A percentile compares a stretch with the other conserved stretches of the same genome.
These are phyloP conservation scores for Monosporascus sp. DNA, from an alignment of 2,329 filamentous ascomycete genomes.

Conservation along the genomic window DNA sequence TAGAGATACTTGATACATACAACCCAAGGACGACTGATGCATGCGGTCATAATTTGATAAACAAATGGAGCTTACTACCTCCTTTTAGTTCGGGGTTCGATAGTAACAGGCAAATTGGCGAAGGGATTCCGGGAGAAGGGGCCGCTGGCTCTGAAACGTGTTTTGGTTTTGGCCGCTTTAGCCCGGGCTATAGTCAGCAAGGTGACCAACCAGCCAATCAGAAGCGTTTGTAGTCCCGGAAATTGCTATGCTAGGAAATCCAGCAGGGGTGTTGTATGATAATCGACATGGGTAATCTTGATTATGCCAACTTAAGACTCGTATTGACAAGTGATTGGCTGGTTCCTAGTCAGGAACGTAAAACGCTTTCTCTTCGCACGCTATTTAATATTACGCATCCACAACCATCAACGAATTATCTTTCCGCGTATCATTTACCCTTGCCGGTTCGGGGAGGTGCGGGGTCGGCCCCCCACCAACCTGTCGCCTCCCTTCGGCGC, in stretches of 20 bases:
- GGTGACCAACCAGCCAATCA: conserved; percentile 10
- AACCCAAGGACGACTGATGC: no score
- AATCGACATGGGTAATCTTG: conserved; percentile 1
- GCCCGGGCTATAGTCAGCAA: background rate
- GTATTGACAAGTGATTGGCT: background rate
- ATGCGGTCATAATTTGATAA: no score
- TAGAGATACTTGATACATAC: no score
- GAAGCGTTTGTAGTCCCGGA: background rate
- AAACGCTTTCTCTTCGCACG: background rate
- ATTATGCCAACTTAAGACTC: no score
- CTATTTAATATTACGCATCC: background rate
- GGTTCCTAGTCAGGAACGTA: background rate
- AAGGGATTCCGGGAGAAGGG: background rate
- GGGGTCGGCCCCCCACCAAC: no score
- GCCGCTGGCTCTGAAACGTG: conserved; percentile 11
- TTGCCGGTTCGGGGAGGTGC: no score
- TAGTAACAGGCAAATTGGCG: background rate
- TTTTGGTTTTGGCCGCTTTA: conserved; percentile 19
- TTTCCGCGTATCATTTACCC: no score
- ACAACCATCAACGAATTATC: no score
- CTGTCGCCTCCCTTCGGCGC: background rate
- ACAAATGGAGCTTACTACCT: no score
- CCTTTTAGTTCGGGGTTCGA: no score
- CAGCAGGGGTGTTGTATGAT: conserved; percentile 1
- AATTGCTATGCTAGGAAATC: conserved; percentile 15